Evolutionary conservation across 768 basidiomycete genomes (phyloP).

Genomic region (Mycena rebaudengoi): DNA sequence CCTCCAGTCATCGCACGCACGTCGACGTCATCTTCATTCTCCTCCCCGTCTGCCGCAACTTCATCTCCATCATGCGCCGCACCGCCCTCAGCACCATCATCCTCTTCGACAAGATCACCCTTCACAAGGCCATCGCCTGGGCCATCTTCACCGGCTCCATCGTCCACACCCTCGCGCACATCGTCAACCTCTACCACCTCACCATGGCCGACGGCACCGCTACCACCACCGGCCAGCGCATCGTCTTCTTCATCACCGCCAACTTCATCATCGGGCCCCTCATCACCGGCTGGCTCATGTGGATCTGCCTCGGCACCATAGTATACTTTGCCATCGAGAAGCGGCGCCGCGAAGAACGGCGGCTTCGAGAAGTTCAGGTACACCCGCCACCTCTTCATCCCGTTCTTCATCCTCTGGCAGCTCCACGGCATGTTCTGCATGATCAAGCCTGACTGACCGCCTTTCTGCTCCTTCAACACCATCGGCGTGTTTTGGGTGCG

Average conservation of each 20-base stretch:
- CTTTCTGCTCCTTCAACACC: conserved; percentile 84
- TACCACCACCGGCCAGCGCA: conserved; percentile 57
- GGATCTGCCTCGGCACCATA: conserved; percentile 74
- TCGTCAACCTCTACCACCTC: conserved; percentile 82
- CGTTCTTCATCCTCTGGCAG: conserved; percentile 96
- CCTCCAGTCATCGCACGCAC: conserved; percentile 85
- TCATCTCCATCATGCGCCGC: conserved; percentile 87
- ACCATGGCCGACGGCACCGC: conserved; percentile 64
- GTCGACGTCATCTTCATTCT: conserved; percentile 94
- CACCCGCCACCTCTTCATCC: conserved; percentile 86
- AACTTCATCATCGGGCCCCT: conserved; percentile 89
- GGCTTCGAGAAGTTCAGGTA: conserved; percentile 91
- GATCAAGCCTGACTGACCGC: conserved; percentile 90
- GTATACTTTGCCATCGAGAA: conserved; percentile 89
- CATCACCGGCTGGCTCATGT: conserved; percentile 91
- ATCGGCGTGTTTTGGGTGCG: conserved; percentile 97
- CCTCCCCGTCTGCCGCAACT: conserved; percentile 94
- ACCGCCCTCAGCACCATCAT: conserved; percentile 88
- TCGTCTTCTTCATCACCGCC: conserved; percentile 75
- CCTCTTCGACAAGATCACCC: conserved; percentile 92
- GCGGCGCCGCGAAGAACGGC: conserved; percentile 58
- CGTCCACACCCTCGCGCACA: conserved; percentile 86
- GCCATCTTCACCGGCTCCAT: conserved; percentile 81
- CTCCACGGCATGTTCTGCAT: conserved; percentile 97
- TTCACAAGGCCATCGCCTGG: conserved; percentile 93